Base-by-base conservation (phyloP, 768 basidiomycete species). In the Leucogyrophana mollusca region DNA sequence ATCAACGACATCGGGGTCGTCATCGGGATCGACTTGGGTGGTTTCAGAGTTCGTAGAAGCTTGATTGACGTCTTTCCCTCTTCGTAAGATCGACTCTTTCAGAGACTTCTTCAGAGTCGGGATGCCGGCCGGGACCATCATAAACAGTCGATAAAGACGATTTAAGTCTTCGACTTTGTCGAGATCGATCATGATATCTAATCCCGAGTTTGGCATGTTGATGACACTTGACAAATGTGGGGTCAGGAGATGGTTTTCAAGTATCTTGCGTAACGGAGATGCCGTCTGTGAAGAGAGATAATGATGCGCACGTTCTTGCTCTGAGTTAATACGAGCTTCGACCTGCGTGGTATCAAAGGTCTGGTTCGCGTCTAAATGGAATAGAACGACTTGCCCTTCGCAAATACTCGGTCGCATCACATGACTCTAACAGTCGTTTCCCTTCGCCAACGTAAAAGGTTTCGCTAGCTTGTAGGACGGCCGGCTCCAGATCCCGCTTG, bases 171-270 rank as follows among this genome's bases (percentile, higher is more conserved):
- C 78, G 13, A 79, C 65, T 61, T 85, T 88, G 60, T 90, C 82
- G 22, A 77, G 68, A 59, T 97, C 90, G 35, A 97, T 75, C 90
- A 98, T 94, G 14, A 70, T 70, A 53, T 94, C 83, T 38, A 98
- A 67, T 8, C 96, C 96, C 4, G 94, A 92, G 53, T 83, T 81
- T 1, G 81, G 77, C 79, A 91, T 88, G 24, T 73, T 73, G 46
- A 98, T 81, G 43, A 96, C 77, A 4, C 77, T 71, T n/a, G 69
- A 58, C 14, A 98, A 68, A 64, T 97, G 90, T 6, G 87, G 76
- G 0, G 85, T 78, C 30, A 99, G 73, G 30, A 98, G 82, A 43
- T 83, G 69, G 34, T 82, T 72, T 60, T 94, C 82, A 13, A 98
- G 74, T 36, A 95, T 90, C 43, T 79, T 73, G 21, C 80, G 77